These are phyloP conservation scores for Ophiostoma australiae DNA, from an alignment of 2,329 filamentous ascomycete species.

Conservation along the genomic window DNA sequence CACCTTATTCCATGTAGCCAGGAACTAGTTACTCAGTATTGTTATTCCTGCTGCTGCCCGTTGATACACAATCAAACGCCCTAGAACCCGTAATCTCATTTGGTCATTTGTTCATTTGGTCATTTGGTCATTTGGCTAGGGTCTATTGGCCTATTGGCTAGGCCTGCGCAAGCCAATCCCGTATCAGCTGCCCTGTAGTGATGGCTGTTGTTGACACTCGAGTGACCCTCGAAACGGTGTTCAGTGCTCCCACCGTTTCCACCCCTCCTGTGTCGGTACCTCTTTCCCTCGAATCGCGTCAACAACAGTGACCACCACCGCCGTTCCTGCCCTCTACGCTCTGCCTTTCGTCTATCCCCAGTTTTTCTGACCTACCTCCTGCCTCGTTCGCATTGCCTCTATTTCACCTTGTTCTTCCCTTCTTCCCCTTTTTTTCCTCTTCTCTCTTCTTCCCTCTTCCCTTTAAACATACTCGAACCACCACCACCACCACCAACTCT, in stretches of 20 bases:
- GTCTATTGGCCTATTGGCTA: background rate
- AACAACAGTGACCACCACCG: constrained; percentile 22
- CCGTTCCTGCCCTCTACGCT: background rate
- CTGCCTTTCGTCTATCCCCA: background rate
- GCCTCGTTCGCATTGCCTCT: constrained; percentile 20
- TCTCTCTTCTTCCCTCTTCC: constrained; percentile 3
- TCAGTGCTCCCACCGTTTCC: background rate
- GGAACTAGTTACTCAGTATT: background rate
- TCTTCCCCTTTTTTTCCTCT: constrained; percentile 5
- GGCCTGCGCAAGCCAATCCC: background rate
- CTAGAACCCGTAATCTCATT: no score
- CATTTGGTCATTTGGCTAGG: background rate
- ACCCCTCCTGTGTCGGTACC: constrained; percentile 1
- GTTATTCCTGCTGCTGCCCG: background rate
- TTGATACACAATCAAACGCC: no score
- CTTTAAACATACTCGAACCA: constrained; percentile 14
- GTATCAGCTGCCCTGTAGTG: background rate
- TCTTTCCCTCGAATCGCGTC: constrained; percentile 23
- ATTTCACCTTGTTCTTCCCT: constrained; percentile 16
- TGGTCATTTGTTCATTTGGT: background rate
- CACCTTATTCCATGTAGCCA: constrained; percentile 4
- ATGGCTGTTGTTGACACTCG: no score
- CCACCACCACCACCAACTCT: constrained; percentile 14
- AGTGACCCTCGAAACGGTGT: background rate
- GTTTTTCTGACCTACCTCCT: constrained; percentile 12